Percentiles rank a stretch among this genome's conserved stretches.
These are phyloP conservation scores for Pterocarpus macrocarpus DNA, from an alignment of 306 rosid genomes.

Conservation along the genomic window DNA sequence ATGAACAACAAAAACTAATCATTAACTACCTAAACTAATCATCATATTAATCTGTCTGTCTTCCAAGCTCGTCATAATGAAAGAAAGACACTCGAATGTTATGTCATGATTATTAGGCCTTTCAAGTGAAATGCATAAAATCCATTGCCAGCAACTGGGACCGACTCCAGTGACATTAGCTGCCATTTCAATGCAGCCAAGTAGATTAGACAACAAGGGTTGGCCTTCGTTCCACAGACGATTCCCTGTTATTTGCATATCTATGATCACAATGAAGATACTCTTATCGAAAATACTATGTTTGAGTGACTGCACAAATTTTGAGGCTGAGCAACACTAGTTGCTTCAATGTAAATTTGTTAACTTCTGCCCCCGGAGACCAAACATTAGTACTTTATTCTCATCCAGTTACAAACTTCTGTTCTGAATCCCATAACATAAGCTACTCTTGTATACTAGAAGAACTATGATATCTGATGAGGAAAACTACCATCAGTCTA, in stretches of 20 bases:
- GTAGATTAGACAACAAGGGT: neutral
- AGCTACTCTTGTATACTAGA: neutral
- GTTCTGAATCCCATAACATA: constrained; percentile 18
- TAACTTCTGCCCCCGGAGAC: neutral
- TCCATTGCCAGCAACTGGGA: no score
- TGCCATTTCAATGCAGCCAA: neutral
- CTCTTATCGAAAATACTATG: no score
- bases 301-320: neutral
- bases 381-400: neutral
- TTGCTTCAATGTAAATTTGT: neutral
- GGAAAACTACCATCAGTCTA: neutral
- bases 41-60: no score
- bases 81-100: neutral
- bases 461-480: neutral
- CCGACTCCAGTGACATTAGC: no score
- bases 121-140: no score
- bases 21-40: no score
- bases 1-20: no score
- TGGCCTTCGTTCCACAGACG: neutral
- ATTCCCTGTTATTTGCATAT: neutral
- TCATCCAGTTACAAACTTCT: neutral
- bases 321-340: neutral
- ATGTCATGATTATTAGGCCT: neutral
- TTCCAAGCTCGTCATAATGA: no score
- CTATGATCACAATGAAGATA: neutral